Evolutionary conservation across 257 asterid genomes (phyloP), one percentile per base, ranked within the genome.

Genomic region (Fraxinus excelsior): DNA sequence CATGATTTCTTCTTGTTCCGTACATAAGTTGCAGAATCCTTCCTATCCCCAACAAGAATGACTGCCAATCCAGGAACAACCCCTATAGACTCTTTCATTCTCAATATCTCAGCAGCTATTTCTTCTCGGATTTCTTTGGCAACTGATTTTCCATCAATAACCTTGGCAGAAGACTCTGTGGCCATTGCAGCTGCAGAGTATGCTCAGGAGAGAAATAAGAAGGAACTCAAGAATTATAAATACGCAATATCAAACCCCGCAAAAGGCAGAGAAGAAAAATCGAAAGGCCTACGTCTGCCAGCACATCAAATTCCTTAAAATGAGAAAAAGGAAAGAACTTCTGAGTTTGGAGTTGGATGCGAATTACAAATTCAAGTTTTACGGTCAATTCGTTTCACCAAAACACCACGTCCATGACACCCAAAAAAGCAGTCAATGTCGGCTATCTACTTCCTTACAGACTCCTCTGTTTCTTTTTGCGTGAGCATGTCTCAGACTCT

Each of bases 1-100:
- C 99, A 93, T 1, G 99, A 91, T 79, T 91, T 95, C 82, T 93
- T 93, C 84, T 95, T 95, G 87, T 88, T 95, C 80, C 97, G 97
- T 4, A 95, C 99, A 51, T 93, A 95, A 66, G 97, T 90, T 38
- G 97, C 94, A 38, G 99, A 93, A 79, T 95, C 99, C 80, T 91
- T 93, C 88, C 98, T 89, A 67, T 89, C 99, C 40, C 99, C 97
- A 70, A 91, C 97, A 70, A 95, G 89, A 76, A 95, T 88, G 35
- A 95, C 99, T 8, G 99, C 99, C 73, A 95, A 86, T 72, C 99
- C 98, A 66, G 99, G 99, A 72, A 87, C 91, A 77, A 89, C 73
- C 44, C 96, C 97, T 4, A 78, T 89, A n/a, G 89, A 82, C 80
- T 90, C 94, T 81, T 93, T 95, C 99, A 95, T 93, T 84, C 85